Conservation (phyloP, 2,329 filamentous ascomycete genomes). For the Fusarium chuoi region DNA sequence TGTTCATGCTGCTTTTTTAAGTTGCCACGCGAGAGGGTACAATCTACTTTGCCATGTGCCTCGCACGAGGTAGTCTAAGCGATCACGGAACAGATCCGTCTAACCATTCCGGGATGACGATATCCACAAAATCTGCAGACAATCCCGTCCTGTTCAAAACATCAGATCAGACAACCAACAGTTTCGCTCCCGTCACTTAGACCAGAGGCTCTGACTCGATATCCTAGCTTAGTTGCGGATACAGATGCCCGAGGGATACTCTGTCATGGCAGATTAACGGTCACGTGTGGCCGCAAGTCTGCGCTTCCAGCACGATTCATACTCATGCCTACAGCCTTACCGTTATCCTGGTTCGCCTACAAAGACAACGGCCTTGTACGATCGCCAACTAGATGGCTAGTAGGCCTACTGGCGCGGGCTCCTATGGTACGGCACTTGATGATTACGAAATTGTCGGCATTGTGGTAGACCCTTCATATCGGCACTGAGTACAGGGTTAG, state of each 20-base stretch:
- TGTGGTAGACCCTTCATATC: conserved; percentile 15
- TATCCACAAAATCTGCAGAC: conserved; percentile 31
- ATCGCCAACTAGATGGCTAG: conserved; percentile 9
- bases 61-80: conserved; percentile 33
- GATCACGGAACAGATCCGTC: conserved; percentile 38
- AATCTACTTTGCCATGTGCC: conserved; percentile 45
- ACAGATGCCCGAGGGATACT: background rate
- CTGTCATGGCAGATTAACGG: background rate
- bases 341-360: background rate
- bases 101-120: conserved; percentile 35
- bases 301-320: background rate
- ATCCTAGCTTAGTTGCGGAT: background rate
- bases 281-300: background rate
- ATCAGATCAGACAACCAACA: conserved; percentile 12
- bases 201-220: background rate
- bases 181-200: background rate
- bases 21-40: conserved; percentile 33
- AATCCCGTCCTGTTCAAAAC: conserved; percentile 4
- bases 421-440: conserved; percentile 29
- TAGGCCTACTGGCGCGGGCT: background rate
- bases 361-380: conserved; percentile 7
- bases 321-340: conserved; percentile 26
- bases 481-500: conserved; percentile 9
- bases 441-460: conserved; percentile 11
- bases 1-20: conserved; percentile 9